Evolutionary conservation across 176 grass and related monocot genomes (phyloP), one percentile per base, ranked within the genome.

Genomic region (Rhipidocladum racemiflorum): DNA sequence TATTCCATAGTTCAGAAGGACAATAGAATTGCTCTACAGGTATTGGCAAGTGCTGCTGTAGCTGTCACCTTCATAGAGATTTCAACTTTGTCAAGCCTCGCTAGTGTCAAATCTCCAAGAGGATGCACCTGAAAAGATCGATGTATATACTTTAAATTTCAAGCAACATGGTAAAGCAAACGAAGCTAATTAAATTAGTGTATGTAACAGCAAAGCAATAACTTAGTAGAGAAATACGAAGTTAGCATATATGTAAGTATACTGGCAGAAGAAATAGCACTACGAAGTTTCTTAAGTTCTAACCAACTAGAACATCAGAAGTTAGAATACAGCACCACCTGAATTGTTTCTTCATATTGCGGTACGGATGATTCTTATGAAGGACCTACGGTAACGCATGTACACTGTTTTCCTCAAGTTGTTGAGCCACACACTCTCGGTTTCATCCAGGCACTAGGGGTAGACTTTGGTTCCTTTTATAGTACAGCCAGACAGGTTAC

Each of bases 11-110:
- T 53, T 72, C 16, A 72, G 70, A 1, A 12, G 7, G 17, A 16
- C 3, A 36, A 10, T 23, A 24, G 11, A 29, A 46, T 45, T 61
- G 39, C 38, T 11, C 43, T 49, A 6, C 17, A 46, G 40, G 23
- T 40, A 63, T 15, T 32, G 10, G 16, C 18, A 77, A 59, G 17
- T 5, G 7, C 34, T 87, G 59, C n/a, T 53, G 30, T 36, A 70
- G 44, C 7, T 70, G 55, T 65, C 76, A 93, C 91, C 88, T 93
- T 91, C 35, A 89, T 14, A 66, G 84, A 91, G 84, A 46, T 72
- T 67, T 87, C 88, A 17, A 89, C 86, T 83, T 89, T 87, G 36
- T 89, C 86, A 83, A 97, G 84, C 74, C 81, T 97, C 54, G 81
- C 61, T 49, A 93, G 65, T 77, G 93, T 79, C 86, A 93, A 75